Conservation (phyloP, 768 basidiomycete species). For the Solioccasus polychromus region DNA sequence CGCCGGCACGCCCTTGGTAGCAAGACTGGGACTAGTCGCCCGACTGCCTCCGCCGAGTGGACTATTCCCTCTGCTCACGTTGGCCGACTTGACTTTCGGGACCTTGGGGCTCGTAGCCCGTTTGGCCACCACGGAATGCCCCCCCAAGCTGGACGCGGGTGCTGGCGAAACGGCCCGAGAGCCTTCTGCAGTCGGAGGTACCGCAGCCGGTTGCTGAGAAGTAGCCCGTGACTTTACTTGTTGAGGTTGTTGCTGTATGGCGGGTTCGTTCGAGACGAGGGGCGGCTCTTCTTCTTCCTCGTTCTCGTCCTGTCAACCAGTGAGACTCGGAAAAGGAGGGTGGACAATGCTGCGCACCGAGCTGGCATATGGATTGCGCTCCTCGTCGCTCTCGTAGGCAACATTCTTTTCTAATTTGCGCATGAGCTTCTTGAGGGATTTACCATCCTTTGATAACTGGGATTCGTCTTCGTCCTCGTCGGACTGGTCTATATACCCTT, state of each 20-base stretch:
- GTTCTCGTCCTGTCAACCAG: constrained; percentile 51
- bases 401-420: constrained; percentile 79
- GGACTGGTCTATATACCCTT: constrained; percentile 68
- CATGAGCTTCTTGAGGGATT: constrained; percentile 83
- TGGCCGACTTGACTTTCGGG: constrained; percentile 52
- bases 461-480: constrained; percentile 69
- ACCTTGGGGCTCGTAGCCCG: constrained; percentile 81
- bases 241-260: constrained; percentile 40
- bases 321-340: background rate
- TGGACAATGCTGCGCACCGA: constrained; percentile 41
- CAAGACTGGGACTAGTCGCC: constrained; percentile 46
- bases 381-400: constrained; percentile 80
- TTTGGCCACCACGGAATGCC: constrained; percentile 78
- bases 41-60: constrained; percentile 52
- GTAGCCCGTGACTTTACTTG: constrained; percentile 44
- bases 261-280: constrained; percentile 40
- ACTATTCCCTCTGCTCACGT: constrained; percentile 53
- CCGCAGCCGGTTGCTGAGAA: constrained; percentile 36
- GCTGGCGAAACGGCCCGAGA: constrained; percentile 58
- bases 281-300: constrained; percentile 70
- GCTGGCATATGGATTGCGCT: constrained; percentile 75
- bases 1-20: constrained; percentile 32
- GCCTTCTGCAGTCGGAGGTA: constrained; percentile 34
- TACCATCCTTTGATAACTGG: constrained; percentile 64
- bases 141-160: constrained; percentile 55